These are phyloP conservation scores for Plenodomus lindquistii DNA, from an alignment of 2,329 filamentous ascomycete genomes.

Conservation along the genomic window DNA sequence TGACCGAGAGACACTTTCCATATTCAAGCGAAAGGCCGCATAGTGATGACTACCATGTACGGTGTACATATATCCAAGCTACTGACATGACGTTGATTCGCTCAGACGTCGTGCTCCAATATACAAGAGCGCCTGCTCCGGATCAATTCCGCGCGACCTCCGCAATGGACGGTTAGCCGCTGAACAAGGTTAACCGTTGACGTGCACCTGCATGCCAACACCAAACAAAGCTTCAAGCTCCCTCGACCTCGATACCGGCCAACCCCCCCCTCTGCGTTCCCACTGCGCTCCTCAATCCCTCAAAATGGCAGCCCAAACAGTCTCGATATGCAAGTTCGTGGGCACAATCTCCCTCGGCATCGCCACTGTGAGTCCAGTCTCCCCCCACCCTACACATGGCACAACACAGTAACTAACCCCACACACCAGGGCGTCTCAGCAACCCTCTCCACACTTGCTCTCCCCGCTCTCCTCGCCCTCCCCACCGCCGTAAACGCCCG, in stretches of 20 bases:
- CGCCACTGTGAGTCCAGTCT: conserved; percentile 69
- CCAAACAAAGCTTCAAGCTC: too few relatives aligned
- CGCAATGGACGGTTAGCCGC: conserved; percentile 21
- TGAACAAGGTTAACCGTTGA: conserved; percentile 1
- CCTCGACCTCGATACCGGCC: conserved; percentile 13
- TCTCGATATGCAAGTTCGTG: conserved; percentile 87
- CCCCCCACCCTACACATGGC: conserved; percentile 17
- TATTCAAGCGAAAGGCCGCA: too few relatives aligned
- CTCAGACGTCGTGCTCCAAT: neutral
- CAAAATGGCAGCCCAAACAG: conserved; percentile 65
- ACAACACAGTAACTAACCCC: conserved; percentile 6
- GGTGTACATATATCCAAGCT: too few relatives aligned
- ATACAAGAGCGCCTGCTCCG: conserved; percentile 1
- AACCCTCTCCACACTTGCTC: conserved; percentile 74
- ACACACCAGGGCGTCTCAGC: conserved; percentile 78
- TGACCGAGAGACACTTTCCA: too few relatives aligned
- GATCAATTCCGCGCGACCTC: conserved; percentile 11
- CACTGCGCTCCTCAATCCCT: neutral
- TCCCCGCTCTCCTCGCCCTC: conserved; percentile 79
- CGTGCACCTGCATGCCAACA: neutral
- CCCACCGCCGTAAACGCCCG: conserved; percentile 77
- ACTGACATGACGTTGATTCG: too few relatives aligned
- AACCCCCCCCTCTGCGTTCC: too few relatives aligned
- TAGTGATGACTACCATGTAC: too few relatives aligned
- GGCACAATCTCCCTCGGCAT: conserved; percentile 88